Evolutionary conservation across 345 rosid genomes (phyloP).

Genomic region (Adansonia digitata): DNA sequence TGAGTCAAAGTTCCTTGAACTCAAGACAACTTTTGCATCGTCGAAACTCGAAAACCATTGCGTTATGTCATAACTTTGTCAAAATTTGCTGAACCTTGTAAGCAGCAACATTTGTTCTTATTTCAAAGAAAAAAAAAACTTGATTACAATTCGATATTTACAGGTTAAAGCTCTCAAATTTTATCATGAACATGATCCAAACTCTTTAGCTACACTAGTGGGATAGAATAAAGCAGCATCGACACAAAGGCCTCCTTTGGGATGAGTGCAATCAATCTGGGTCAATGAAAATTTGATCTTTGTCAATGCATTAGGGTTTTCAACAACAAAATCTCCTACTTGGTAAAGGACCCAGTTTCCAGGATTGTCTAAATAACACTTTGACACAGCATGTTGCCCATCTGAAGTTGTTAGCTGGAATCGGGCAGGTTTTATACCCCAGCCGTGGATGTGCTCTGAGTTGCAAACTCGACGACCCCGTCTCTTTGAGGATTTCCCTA

Average conservation of each 20-base stretch:
- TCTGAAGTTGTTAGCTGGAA: slow-evolving; percentile 74
- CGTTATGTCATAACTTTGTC: no score
- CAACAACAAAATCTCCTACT: slow-evolving; percentile 69
- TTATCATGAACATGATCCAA: slow-evolving; percentile 29
- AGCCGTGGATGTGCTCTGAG: slow-evolving; percentile 76
- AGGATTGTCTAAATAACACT: slow-evolving; percentile 44
- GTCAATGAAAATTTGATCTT: slow-evolving; percentile 65
- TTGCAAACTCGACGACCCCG: slow-evolving; percentile 70
- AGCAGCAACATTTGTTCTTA: no score
- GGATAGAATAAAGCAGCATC: slow-evolving; percentile 69
- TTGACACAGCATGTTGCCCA: slow-evolving; percentile 53
- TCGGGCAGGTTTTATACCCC: slow-evolving; percentile 78
- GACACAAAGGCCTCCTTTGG: slow-evolving; percentile 86
- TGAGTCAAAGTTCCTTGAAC: no score
- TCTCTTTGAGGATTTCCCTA: slow-evolving; percentile 60
- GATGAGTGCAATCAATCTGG: slow-evolving; percentile 93
- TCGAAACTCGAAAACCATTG: no score
- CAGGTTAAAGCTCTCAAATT: not conserved
- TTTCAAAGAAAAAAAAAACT: not conserved
- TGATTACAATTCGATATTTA: not conserved
- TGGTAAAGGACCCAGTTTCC: slow-evolving; percentile 73
- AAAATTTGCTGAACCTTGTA: no score
- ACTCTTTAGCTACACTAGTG: slow-evolving; percentile 31
- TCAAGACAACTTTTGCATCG: no score
- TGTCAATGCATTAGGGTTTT: slow-evolving; percentile 17